Evolutionary conservation across 1,284 basidiomycete species (phyloP), one percentile per base, ranked within the genome.

Genomic region (Heterobasidion irregulare): DNA sequence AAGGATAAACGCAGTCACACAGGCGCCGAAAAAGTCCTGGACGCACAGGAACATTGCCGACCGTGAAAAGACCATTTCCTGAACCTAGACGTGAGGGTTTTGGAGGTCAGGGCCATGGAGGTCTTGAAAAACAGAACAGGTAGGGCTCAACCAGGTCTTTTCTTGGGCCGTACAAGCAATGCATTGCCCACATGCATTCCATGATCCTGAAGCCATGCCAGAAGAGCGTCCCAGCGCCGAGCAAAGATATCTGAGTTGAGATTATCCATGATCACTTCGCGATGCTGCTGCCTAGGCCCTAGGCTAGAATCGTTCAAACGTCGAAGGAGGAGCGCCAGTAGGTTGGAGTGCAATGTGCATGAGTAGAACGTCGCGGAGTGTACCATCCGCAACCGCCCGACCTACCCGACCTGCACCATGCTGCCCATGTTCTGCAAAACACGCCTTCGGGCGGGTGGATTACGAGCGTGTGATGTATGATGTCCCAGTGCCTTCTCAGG

Each of bases 41-140:
- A 33, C 18, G 6, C 2, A 38, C 49, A 35, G 32, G 36, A 50
- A 35, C 10, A 19, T 16, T 6, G 26, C 46, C 47, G 44, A 35
- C 33, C 32, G 86, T 76, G 65, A 86, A 87, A 32, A 94, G 72
- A 9, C 89, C 90, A 68, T 83, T 75, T 15, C 89, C 90, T 36
- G 81, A 78, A 62, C 79, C 85, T 87, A 53, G 46, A 43, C 35
- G 10, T 44, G 6, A 34, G 12, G 26, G 26, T 26, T 26, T 43
- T 32, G 18, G 34, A 36, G 47, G 34, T 47, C 33, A 35, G 34
- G 2, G 46, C 32, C 7, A 32, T 9, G 12, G 8, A 32, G 19
- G 46, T 53, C 19, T 10, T 2, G 13, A 52, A 2, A 32, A 7
- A 47, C 10, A 32, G 35, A 38, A 33, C 33, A 10, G 8, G 13